phyloP scores from a whole-genome alignment of 164 flowering plant species.

The Taxillus chinensis region DNA sequence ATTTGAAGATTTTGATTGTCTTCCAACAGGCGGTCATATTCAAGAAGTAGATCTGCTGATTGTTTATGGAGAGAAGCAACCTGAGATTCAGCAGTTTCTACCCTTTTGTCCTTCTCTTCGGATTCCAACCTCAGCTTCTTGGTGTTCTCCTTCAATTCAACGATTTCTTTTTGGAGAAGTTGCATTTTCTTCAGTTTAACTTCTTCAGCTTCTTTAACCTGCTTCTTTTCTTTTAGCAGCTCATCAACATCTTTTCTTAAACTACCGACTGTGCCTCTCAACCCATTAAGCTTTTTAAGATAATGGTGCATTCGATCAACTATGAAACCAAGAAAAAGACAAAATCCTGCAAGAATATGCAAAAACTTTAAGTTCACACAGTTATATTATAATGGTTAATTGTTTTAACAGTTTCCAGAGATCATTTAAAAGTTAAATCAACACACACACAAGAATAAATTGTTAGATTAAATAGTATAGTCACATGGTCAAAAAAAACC shows the following conservation, averaged over 20 bases:
- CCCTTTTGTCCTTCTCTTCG: slow-evolving; percentile 56
- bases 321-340: slow-evolving; percentile 72
- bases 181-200: slow-evolving; percentile 44
- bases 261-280: slow-evolving; percentile 37
- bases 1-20: slow-evolving; percentile 84
- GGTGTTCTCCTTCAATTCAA: slow-evolving; percentile 32
- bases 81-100: slow-evolving; percentile 67
- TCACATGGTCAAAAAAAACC: too few relatives aligned
- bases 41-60: slow-evolving; percentile 80
- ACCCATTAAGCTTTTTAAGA: slow-evolving; percentile 41
- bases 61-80: slow-evolving; percentile 85
- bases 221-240: slow-evolving; percentile 44
- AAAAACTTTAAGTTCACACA: not conserved
- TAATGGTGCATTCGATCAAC: slow-evolving; percentile 84
- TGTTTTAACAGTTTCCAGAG: too few relatives aligned
- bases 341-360: slow-evolving; percentile 49
- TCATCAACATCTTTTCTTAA: slow-evolving; percentile 54
- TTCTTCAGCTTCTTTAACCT: slow-evolving; percentile 61
- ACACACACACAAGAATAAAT: too few relatives aligned
- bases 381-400: not conserved
- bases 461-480: too few relatives aligned
- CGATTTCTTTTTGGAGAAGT: slow-evolving; percentile 43
- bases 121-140: slow-evolving; percentile 57
- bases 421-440: too few relatives aligned
- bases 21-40: slow-evolving; percentile 79